Conservation (phyloP, 78 protist species). For the Paratrimastix pyriformis region DNA sequence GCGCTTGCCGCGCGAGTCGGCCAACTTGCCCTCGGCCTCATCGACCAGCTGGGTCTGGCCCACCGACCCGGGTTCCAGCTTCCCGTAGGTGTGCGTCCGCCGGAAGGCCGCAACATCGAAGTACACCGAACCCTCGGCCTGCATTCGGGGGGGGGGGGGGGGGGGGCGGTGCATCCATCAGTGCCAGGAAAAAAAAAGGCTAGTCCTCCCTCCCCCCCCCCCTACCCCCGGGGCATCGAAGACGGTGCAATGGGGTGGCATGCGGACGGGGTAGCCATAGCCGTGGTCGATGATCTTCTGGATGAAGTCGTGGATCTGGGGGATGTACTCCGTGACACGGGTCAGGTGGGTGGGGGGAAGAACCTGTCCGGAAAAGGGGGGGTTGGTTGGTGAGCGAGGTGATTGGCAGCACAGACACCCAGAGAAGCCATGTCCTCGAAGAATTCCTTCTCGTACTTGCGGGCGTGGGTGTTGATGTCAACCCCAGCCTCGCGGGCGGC, state of each 20-base stretch:
- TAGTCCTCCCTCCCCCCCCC: not conserved
- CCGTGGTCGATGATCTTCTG: slow-evolving; percentile 34
- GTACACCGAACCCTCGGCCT: slow-evolving; percentile 17
- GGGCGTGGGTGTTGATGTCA: not conserved
- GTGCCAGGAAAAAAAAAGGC: not conserved
- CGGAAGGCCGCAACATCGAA: slow-evolving; percentile 26
- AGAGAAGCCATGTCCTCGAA: slow-evolving; percentile 29
- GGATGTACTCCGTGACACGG: slow-evolving; percentile 89
- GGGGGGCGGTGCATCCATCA: not conserved
- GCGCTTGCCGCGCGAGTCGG: slow-evolving; percentile 20
- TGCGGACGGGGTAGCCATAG: slow-evolving; percentile 39
- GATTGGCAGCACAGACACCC: not conserved
- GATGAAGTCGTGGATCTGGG: slow-evolving; percentile 72
- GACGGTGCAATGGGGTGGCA: no score
- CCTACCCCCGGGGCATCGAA: no score
- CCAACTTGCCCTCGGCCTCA: slow-evolving; percentile 41
- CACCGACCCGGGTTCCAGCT: slow-evolving; percentile 7
- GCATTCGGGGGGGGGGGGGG: no score
- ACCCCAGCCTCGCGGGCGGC: not conserved
- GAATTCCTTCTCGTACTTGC: slow-evolving; percentile 34
- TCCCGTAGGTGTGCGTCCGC: slow-evolving; percentile 12
- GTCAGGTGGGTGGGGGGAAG: not conserved
- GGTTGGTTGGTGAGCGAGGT: not conserved
- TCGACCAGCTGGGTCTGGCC: not conserved
- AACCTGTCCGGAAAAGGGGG: not conserved